Base-by-base conservation (phyloP, 2,329 filamentous ascomycete genomes). In the Ophidiomyces ophidiicola region DNA sequence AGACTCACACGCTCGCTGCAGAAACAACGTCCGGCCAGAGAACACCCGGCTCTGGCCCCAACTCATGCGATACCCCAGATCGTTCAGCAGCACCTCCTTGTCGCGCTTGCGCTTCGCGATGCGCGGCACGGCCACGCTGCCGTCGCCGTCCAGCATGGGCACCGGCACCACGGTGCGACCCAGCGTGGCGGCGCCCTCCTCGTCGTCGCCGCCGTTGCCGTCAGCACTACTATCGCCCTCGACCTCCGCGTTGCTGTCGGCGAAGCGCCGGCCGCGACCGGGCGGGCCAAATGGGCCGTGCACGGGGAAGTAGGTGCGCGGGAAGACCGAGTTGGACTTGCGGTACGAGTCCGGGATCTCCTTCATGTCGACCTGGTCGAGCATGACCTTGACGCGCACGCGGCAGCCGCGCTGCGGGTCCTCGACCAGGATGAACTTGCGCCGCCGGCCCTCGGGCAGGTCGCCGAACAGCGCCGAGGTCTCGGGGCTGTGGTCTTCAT, bases 271-370 rank as follows among this genome's bases (percentile, higher is more conserved):
- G 11, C 81, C 80, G 0, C 79, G 79, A 1, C 82, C 78, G 2
- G 50, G 50, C 38, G 77, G 82, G 0, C 82, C 80, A 8, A 84
- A 81, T 5, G 82, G 82, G 44, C 78, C 82, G 54, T 94, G 85
- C 30, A 85, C 77, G 1, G 87, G 84, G 57, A 90, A 94, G 63
- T 88, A 96, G 41, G 83, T 87, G 33, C 86, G 80, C 6, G 87
- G 88, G 53, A 80, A 96, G 2, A 96, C 87, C 6, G 83, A 85
- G 52, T 88, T 88, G 40, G 75, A 77, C 63, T 86, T 86, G 49
- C 88, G 82, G 66, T 94, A 94, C 11, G 84, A 90, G 59, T 96
- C 88, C 1, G 88, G 88, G 55, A 96, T 93, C 61, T 96, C 88
- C 53, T 87, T 81, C 66, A 90, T 92, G 57, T 94, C 82, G 50